Evolutionary conservation across 2,329 filamentous ascomycete genomes (phyloP).

Genomic region (Cryoendolithus antarcticus): DNA sequence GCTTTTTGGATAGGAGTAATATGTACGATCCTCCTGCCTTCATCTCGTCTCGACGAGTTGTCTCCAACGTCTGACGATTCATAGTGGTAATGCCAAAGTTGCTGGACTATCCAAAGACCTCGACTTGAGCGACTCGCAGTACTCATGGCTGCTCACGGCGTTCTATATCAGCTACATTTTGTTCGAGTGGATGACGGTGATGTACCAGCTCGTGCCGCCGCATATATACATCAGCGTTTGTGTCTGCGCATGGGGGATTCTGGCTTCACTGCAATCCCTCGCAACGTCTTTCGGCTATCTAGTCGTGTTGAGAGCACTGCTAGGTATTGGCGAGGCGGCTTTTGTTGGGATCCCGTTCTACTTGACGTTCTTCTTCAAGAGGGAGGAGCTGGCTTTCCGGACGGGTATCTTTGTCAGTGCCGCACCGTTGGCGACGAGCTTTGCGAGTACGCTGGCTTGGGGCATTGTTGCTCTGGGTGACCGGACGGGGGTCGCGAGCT

Average conservation of each 20-base stretch:
- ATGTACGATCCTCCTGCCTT: constrained; percentile 8
- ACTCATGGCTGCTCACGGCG: constrained; percentile 49
- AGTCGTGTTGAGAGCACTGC: constrained; percentile 47
- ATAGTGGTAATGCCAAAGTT: constrained; percentile 46
- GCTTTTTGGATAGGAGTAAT: constrained; percentile 80
- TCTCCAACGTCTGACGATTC: neutral
- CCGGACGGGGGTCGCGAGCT: constrained; percentile 58
- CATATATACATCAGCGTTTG: constrained; percentile 51
- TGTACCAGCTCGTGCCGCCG: constrained; percentile 45
- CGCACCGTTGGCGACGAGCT: constrained; percentile 47
- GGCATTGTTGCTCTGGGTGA: constrained; percentile 58
- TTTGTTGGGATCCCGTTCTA: constrained; percentile 56
- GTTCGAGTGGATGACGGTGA: constrained; percentile 53
- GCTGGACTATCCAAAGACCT: constrained; percentile 46
- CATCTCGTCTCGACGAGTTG: constrained; percentile 4
- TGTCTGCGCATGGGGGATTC: constrained; percentile 67
- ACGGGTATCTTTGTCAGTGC: constrained; percentile 80
- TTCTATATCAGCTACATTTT: constrained; percentile 54
- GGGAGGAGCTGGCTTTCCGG: constrained; percentile 66
- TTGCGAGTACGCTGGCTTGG: constrained; percentile 71
- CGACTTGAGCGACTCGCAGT: constrained; percentile 41
- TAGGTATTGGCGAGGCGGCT: constrained; percentile 48
- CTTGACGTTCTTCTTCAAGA: constrained; percentile 49
- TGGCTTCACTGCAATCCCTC: constrained; percentile 57
- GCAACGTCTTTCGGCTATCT: constrained; percentile 38